These are phyloP conservation scores for Diospyros lotus DNA, from an alignment of 148 eudicot species.

Conservation along the genomic window DNA sequence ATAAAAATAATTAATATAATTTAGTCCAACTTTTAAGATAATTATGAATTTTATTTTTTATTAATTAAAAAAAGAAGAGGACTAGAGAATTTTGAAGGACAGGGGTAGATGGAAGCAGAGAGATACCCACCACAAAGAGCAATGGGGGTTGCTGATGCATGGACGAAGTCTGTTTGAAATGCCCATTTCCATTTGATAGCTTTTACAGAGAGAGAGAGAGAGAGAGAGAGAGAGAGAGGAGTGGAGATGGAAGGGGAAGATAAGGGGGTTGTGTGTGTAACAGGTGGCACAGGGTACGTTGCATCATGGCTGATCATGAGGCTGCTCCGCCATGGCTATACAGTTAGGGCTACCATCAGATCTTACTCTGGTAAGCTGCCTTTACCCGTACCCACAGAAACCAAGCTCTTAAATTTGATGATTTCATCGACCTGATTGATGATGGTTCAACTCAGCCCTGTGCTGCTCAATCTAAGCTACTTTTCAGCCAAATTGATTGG, in stretches of 20 bases:
- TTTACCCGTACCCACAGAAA: neutral
- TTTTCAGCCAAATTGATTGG: neutral
- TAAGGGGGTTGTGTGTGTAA: conserved; percentile 34
- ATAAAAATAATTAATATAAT: too few relatives aligned
- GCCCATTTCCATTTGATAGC: too few relatives aligned
- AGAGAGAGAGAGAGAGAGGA: conserved; percentile 11
- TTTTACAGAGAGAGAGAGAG: too few relatives aligned
- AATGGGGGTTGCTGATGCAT: too few relatives aligned
- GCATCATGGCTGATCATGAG: conserved; percentile 38
- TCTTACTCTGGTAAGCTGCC: conserved; percentile 6
- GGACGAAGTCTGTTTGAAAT: too few relatives aligned
- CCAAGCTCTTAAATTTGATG: neutral
- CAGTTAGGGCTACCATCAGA: conserved; percentile 28
- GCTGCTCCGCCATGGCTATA: conserved; percentile 35
- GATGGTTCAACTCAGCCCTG: neutral
- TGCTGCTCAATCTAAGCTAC: neutral
- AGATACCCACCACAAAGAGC: too few relatives aligned
- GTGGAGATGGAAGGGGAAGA: conserved; percentile 12
- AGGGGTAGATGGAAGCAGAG: too few relatives aligned
- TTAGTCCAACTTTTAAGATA: too few relatives aligned
- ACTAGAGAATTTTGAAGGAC: too few relatives aligned
- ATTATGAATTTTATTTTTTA: too few relatives aligned
- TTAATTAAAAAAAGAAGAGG: too few relatives aligned
- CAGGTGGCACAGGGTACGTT: conserved; percentile 41
- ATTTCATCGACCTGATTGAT: neutral